phyloP scores from a whole-genome alignment of 2,329 filamentous ascomycete genomes.

The Graphiopsis chlorocephala region DNA sequence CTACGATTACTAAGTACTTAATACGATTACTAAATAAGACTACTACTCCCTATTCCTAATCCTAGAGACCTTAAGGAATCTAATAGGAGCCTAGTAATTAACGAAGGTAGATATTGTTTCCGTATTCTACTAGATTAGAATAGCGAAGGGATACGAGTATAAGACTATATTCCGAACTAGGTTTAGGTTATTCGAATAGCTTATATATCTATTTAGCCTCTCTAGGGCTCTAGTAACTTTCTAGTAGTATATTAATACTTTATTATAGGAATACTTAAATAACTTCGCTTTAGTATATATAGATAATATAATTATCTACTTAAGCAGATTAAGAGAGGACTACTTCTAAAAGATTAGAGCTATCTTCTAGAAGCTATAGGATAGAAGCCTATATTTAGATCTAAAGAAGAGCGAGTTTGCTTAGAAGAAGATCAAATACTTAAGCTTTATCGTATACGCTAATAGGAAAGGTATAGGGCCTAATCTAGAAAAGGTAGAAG shows the following conservation, averaged over 20 bases:
- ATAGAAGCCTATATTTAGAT: slow-evolving; percentile 16
- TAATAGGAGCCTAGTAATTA: slow-evolving; percentile 29
- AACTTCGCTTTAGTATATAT: slow-evolving; percentile 26
- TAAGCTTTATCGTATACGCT: background rate
- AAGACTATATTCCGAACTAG: slow-evolving; percentile 36
- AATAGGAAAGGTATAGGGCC: slow-evolving; percentile 4
- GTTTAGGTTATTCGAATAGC: slow-evolving; percentile 36
- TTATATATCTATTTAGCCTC: slow-evolving; percentile 32
- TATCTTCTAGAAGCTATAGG: background rate
- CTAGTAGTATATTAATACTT: slow-evolving; percentile 24
- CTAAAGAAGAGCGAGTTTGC: slow-evolving; percentile 23
- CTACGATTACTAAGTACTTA: slow-evolving; percentile 38
- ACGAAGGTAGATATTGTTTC: slow-evolving; percentile 36
- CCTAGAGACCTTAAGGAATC: slow-evolving; percentile 28
- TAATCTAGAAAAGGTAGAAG: slow-evolving; percentile 11
- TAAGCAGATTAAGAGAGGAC: background rate
- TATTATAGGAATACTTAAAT: slow-evolving; percentile 24
- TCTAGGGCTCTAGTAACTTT: slow-evolving; percentile 14
- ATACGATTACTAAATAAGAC: slow-evolving; percentile 38
- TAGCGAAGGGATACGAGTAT: slow-evolving; percentile 34
- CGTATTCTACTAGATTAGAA: slow-evolving; percentile 35
- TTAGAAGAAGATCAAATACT: background rate
- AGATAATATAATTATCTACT: slow-evolving; percentile 29
- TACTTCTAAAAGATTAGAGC: background rate
- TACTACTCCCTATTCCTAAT: slow-evolving; percentile 35